Evolutionary conservation across 1,139 yeast species (phyloP), one percentile per base, ranked within the genome.

Genomic region (Yamadazyma aaseri): DNA sequence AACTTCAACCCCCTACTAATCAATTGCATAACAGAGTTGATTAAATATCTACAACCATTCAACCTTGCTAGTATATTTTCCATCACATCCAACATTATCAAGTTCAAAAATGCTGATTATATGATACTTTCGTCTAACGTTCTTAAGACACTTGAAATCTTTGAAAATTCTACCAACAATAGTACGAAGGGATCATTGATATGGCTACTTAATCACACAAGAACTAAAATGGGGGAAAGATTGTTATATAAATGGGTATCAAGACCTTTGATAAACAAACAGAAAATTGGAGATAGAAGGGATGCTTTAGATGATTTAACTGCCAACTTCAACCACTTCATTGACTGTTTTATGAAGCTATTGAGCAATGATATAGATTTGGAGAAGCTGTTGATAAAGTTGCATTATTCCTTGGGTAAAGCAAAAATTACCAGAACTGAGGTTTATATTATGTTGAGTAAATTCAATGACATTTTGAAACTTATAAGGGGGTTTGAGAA

Each of bases 201-300:
- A 11, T 84, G 92, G 87, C 63, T 86, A 2, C 52, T 92, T 42
- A 86, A 90, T 54, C 90, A 83, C 43, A 86, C 97, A 0, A 63
- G 78, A 28, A 86, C 97, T 0, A 68, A 72, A 20, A 84, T 81
- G 58, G 98, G 98, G 0, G 73, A 68, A 33, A 60, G 96, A 35
- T 50, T 76, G 39, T 55, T 92, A 13, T 68, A 69, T 21, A 65
- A 72, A 32, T 92, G 98, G 98, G 61, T 90, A 0, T 69, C 79
- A 1, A 66, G 73, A 41, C 98, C 98, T 1, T 64, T 90, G 22
- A 58, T 76, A 0, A 67, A 78, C 27, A 58, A 66, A 20, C 63
- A 58, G 1, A 58, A 59, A n/a, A 80, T 89, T 5, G 72, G 72
- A 38, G 66, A 69, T 14, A 68, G 98, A 23, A 60, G 73, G 2